phyloP scores from a whole-genome alignment of 202 grass and related monocot species.

The Bolboschoenoplectus hybrid region DNA sequence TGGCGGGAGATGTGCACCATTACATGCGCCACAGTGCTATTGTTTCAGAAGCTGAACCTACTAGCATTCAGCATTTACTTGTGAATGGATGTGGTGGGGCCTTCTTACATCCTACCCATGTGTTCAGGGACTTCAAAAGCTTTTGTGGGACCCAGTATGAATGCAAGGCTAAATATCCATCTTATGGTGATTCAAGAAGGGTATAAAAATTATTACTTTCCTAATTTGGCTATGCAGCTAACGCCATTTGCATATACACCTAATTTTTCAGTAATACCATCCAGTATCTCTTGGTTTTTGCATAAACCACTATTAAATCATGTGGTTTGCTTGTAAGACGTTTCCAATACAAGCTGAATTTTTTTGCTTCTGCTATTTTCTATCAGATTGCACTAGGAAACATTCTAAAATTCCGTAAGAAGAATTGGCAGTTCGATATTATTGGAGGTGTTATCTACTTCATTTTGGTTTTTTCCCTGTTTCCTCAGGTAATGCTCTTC shows the following conservation, averaged over 20 bases:
- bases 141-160: slow-evolving; percentile 74
- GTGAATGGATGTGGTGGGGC: slow-evolving; percentile 94
- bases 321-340: background rate
- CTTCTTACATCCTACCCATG: slow-evolving; percentile 95
- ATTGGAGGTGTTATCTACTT: slow-evolving; percentile 96
- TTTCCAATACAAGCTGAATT: background rate
- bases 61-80: slow-evolving; percentile 80
- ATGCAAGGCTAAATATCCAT: slow-evolving; percentile 84
- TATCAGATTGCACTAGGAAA: slow-evolving; percentile 87
- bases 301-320: slow-evolving; percentile 28
- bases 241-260: slow-evolving; percentile 39
- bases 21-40: slow-evolving; percentile 85
- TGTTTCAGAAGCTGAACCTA: slow-evolving; percentile 56
- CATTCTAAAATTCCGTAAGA: slow-evolving; percentile 90
- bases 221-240: slow-evolving; percentile 25
- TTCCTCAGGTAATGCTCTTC: slow-evolving; percentile 66
- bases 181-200: slow-evolving; percentile 79
- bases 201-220: slow-evolving; percentile 49
- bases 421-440: slow-evolving; percentile 97
- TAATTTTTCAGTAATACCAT: slow-evolving; percentile 3
- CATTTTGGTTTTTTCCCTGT: slow-evolving; percentile 76
- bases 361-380: background rate
- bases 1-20: slow-evolving; percentile 94
- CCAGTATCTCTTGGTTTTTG: background rate
- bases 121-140: slow-evolving; percentile 71